Evolutionary conservation across 768 basidiomycete species (phyloP), one percentile per base, ranked within the genome.

Genomic region (Lanmaoa rubissima): DNA sequence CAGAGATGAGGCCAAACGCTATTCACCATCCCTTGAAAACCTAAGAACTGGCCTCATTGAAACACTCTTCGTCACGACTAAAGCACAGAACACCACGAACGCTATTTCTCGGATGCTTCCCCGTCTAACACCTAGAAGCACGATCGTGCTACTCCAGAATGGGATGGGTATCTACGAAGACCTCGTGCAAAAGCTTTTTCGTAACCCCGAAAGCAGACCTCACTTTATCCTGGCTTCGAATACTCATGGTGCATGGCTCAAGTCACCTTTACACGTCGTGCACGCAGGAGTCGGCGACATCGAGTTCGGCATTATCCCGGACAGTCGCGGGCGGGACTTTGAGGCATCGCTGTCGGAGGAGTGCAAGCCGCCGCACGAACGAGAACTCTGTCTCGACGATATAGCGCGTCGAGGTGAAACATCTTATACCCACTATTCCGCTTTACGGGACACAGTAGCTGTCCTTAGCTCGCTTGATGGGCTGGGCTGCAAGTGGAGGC

Each of bases 141-240:
- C 94, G 36, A 85, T 98, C 61, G 90, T 96, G 3, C 81, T 99
- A n/a, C 73, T 98, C 51, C 92, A 96, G 66, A 96, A 96, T 68
- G 96, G 96, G 26, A 90, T 97, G 86, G 96, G 94, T 12, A 75
- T 95, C 10, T 91, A 93, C 70, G 95, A 98, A 54, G 75, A 83
- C 57, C 78, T 97, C 47, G 69, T 92, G 17, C 65, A 74, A 7
- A 63, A 79, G 7, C 63, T 93, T 42, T 98, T 94, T 70, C 86
- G 80, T 19, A 88, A 94, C 69, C 80, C 86, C 24, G 69, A 77
- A 35, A 76, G 78, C 31, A 84, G 95, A 38, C 95, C 95, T 13
- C 86, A 90, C 64, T 93, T 98, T 68, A 81, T 98, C 60, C 74
- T 96, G 51, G 87, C 87, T 14, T 83, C 85, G 28, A 94, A 90